These are phyloP conservation scores for Phragmites australis DNA, from an alignment of 176 grass and related monocot genomes.

Conservation along the genomic window DNA sequence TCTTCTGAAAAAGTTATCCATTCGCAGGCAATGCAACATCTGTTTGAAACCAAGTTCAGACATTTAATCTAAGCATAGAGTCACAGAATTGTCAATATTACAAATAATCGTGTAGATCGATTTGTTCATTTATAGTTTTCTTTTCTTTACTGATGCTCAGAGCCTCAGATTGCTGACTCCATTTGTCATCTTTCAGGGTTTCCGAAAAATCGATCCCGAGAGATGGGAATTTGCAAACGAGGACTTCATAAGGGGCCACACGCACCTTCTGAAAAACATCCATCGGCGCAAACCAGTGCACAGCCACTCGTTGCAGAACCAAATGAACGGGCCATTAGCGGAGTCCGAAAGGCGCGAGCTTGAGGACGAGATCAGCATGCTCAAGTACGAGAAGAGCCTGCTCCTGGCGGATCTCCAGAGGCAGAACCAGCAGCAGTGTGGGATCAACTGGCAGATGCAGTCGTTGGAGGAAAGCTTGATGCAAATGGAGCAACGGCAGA, in stretches of 20 bases:
- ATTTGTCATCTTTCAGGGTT: constrained; percentile 55
- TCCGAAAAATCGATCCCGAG: constrained; percentile 72
- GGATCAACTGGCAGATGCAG: constrained; percentile 69
- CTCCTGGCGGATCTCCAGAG: constrained; percentile 54
- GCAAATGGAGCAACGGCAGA: constrained; percentile 57
- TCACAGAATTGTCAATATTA: not conserved
- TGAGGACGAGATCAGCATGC: constrained; percentile 70
- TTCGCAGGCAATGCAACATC: not conserved
- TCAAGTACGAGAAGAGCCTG: constrained; percentile 61
- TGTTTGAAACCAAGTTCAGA: not conserved
- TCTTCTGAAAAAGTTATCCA: not conserved
- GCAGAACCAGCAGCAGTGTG: constrained; percentile 51
- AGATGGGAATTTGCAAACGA: constrained; percentile 91
- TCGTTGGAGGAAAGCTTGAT: constrained; percentile 55
- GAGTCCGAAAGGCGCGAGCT: constrained; percentile 52
- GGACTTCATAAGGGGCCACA: constrained; percentile 74
- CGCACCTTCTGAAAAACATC: constrained; percentile 71
- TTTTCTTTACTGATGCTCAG: not conserved
- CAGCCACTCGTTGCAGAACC: constrained; percentile 67
- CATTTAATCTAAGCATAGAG: not conserved
- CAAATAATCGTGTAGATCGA: not conserved
- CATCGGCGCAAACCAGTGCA: constrained; percentile 84
- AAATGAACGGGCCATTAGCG: constrained; percentile 38
- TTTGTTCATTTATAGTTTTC: not conserved
- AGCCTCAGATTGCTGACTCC: not conserved